phyloP scores from a whole-genome alignment of 441 rosid species.

The Jatropha podagrica region DNA sequence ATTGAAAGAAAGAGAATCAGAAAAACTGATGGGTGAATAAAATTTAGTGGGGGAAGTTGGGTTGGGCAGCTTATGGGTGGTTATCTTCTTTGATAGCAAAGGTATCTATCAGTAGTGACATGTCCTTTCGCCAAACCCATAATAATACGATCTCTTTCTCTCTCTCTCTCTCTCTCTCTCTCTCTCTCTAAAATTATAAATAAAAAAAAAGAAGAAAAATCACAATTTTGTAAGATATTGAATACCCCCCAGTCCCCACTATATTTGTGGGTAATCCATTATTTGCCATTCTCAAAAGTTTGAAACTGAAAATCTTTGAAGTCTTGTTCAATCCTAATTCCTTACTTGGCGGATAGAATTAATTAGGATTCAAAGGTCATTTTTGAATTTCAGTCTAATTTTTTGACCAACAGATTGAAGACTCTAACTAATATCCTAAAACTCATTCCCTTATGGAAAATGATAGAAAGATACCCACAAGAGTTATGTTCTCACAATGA shows the following conservation, averaged over 20 bases:
- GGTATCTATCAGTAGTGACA: slow-evolving; percentile 4
- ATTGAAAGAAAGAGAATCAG: not conserved
- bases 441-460: not conserved
- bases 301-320: slow-evolving; percentile 13
- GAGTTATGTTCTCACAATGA: too few species aligned
- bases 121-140: slow-evolving; percentile 29
- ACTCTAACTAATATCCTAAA: not conserved
- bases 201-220: not conserved
- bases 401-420: slow-evolving; percentile 19
- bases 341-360: slow-evolving; percentile 5
- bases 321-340: slow-evolving; percentile 12
- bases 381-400: not conserved
- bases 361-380: slow-evolving; percentile 2
- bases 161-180: not conserved
- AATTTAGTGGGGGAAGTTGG: slow-evolving; percentile 15
- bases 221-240: slow-evolving; percentile 6
- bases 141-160: not conserved
- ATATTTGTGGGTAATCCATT: slow-evolving; percentile 10
- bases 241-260: slow-evolving; percentile 22
- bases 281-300: slow-evolving; percentile 6
- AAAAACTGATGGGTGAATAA: not conserved
- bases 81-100: slow-evolving; percentile 24
- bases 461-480: too few species aligned
- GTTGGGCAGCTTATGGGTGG: slow-evolving; percentile 18
- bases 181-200: not conserved